Evolutionary conservation across 768 basidiomycete genomes (phyloP).

Genomic region (Lactarius psammicola): DNA sequence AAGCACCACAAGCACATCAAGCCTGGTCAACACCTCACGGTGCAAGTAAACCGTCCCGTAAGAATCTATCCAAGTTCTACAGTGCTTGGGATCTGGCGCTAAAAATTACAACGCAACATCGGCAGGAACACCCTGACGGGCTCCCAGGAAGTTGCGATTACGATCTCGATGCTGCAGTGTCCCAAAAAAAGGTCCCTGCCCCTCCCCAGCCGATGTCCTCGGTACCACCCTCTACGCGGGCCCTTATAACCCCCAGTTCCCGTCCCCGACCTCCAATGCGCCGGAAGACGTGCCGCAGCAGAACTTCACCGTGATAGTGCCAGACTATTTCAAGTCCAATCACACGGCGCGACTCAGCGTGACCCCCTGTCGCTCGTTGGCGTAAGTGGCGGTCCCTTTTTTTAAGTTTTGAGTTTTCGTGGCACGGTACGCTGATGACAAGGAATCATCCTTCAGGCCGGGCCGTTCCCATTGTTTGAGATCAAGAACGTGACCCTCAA

Average conservation of each 20-base stretch:
- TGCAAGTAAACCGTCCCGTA: slow-evolving; percentile 39
- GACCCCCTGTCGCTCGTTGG: slow-evolving; percentile 19
- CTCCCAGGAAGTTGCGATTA: slow-evolving; percentile 38
- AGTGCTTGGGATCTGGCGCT: not conserved
- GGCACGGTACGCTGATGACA: not conserved
- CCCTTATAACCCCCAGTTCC: slow-evolving; percentile 33
- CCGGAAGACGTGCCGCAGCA: slow-evolving; percentile 30
- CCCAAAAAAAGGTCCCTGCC: slow-evolving; percentile 26
- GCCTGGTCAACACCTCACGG: slow-evolving; percentile 35
- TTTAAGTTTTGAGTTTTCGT: not conserved
- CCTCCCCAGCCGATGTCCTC: slow-evolving; percentile 28
- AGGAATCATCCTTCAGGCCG: slow-evolving; percentile 6
- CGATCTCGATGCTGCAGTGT: slow-evolving; percentile 36
- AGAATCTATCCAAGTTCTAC: not conserved
- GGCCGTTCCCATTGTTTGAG: slow-evolving; percentile 9
- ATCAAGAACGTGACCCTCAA: slow-evolving; percentile 18
- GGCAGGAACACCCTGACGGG: slow-evolving; percentile 34
- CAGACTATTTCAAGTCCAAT: not conserved
- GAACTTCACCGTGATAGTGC: slow-evolving; percentile 35
- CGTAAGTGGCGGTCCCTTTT: slow-evolving; percentile 10
- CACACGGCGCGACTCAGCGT: slow-evolving; percentile 10
- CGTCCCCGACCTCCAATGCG: slow-evolving; percentile 23
- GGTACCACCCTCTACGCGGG: slow-evolving; percentile 37
- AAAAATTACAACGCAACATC: not conserved
- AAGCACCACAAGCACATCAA: slow-evolving; percentile 29